phyloP scores from a whole-genome alignment of 495 filamentous ascomycete genomes.

The Neurospora pannonica region DNA sequence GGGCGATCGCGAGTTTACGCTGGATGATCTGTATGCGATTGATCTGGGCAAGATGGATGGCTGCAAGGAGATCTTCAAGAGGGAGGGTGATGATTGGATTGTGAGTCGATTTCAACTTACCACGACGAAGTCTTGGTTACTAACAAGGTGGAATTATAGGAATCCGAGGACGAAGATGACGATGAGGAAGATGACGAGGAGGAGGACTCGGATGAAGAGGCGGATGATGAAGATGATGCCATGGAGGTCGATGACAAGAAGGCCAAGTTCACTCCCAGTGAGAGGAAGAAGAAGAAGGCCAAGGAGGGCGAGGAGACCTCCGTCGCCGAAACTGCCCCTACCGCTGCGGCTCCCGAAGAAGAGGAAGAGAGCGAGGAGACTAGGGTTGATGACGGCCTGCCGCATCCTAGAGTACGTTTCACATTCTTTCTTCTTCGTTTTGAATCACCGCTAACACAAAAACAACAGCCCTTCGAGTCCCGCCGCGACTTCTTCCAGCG shows the following conservation, averaged over 20 bases:
- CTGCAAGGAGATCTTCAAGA: constrained; percentile 75
- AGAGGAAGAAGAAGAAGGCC: constrained; percentile 38
- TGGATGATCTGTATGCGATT: constrained; percentile 87
- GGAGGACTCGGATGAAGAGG: constrained; percentile 57
- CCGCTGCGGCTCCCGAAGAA: constrained; percentile 23
- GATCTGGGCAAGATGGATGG: constrained; percentile 89
- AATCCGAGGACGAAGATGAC: constrained; percentile 58
- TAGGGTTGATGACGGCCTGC: constrained; percentile 47
- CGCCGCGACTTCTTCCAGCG: constrained; percentile 86
- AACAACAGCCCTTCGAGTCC: constrained; percentile 77
- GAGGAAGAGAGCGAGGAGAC: constrained; percentile 41
- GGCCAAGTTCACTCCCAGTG: constrained; percentile 28
- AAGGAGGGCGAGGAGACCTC: constrained; percentile 19
- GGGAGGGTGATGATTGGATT: constrained; percentile 78
- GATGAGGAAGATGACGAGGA: constrained; percentile 62
- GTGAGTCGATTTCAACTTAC: constrained; percentile 28
- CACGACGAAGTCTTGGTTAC: neutral
- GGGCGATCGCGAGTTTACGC: constrained; percentile 86
- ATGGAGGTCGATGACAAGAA: constrained; percentile 28
- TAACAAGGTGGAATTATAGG: constrained; percentile 25
- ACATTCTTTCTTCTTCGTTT: neutral
- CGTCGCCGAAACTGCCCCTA: constrained; percentile 23
- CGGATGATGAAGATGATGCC: constrained; percentile 56
- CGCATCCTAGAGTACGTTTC: constrained; percentile 43
- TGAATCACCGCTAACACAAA: constrained; percentile 27